These are phyloP conservation scores for Pseudopediastrum boryanum DNA, from an alignment of 139 green algal species.

Conservation along the genomic window DNA sequence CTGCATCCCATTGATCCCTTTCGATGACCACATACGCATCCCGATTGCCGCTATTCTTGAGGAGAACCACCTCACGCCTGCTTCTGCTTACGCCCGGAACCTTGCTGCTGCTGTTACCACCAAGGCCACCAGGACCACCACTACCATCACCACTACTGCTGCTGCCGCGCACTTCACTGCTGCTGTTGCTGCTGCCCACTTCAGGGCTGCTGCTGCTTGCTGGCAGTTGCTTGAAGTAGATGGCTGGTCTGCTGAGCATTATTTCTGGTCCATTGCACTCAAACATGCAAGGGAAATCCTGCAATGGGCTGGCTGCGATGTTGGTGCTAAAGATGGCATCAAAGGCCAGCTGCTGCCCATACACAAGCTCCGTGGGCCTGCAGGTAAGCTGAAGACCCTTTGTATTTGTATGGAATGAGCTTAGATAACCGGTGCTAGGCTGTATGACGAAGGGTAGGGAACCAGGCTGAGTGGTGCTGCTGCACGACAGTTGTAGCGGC, in stretches of 20 bases:
- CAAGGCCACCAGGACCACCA: not conserved
- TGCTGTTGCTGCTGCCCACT: conserved; percentile 4
- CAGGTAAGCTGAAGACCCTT: not conserved
- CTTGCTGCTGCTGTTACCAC: no score
- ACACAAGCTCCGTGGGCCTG: not conserved
- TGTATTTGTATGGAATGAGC: no score
- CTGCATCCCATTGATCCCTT: no score
- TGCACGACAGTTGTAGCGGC: not conserved
- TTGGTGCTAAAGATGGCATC: conserved; percentile 4
- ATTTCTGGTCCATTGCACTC: conserved; percentile 1
- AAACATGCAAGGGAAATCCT: not conserved
- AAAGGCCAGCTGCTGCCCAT: not conserved
- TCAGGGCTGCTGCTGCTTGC: not conserved
- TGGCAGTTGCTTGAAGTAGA: conserved; percentile 8
- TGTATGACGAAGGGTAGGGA: no score
- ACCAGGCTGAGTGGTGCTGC: no score
- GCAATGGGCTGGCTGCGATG: not conserved
- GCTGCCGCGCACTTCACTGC: not conserved
- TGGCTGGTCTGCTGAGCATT: not conserved
- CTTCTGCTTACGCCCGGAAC: no score
- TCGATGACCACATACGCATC: no score
- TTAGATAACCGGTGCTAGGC: no score
- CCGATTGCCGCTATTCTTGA: no score
- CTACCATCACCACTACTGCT: not conserved
- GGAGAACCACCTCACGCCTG: no score